These are phyloP conservation scores for Corchorus olitorius DNA, from an alignment of 345 rosid species.

Conservation along the genomic window DNA sequence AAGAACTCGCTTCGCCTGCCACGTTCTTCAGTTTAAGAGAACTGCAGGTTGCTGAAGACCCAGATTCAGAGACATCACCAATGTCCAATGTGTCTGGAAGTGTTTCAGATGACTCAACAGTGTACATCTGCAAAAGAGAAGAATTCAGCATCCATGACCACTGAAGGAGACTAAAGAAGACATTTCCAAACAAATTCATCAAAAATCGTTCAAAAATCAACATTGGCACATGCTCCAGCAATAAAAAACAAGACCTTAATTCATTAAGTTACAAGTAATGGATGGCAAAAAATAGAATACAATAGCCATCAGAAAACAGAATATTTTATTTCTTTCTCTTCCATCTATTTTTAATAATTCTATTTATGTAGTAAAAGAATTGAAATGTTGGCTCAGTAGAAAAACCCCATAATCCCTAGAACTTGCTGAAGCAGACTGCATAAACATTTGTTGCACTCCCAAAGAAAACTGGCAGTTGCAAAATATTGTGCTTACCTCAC, in stretches of 20 bases:
- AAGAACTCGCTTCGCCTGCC: slow-evolving; percentile 49
- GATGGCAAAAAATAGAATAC: not conserved
- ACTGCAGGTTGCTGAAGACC: slow-evolving; percentile 33
- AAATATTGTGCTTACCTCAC: too few species aligned
- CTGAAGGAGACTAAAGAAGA: not conserved
- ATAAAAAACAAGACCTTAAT: not conserved
- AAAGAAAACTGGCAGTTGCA: not conserved
- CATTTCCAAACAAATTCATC: not conserved
- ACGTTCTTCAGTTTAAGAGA: slow-evolving; percentile 56
- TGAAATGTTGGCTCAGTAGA: not conserved
- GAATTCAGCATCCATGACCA: slow-evolving; percentile 16
- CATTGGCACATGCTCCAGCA: not conserved
- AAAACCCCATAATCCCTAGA: not conserved
- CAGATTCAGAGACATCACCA: slow-evolving; percentile 71
- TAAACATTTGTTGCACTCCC: not conserved
- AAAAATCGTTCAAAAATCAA: not conserved
- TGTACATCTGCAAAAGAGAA: slow-evolving; percentile 46
- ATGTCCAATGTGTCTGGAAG: slow-evolving; percentile 88
- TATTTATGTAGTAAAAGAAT: not conserved
- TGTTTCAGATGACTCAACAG: slow-evolving; percentile 52
- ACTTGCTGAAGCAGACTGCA: slow-evolving; percentile 1
- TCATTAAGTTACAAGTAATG: not conserved
- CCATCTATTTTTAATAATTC: not conserved
- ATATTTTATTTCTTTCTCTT: not conserved
- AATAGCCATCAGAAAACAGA: too few species aligned